phyloP scores from a whole-genome alignment of 2,329 filamentous ascomycete species.

The Epicoccum sorghinum region DNA sequence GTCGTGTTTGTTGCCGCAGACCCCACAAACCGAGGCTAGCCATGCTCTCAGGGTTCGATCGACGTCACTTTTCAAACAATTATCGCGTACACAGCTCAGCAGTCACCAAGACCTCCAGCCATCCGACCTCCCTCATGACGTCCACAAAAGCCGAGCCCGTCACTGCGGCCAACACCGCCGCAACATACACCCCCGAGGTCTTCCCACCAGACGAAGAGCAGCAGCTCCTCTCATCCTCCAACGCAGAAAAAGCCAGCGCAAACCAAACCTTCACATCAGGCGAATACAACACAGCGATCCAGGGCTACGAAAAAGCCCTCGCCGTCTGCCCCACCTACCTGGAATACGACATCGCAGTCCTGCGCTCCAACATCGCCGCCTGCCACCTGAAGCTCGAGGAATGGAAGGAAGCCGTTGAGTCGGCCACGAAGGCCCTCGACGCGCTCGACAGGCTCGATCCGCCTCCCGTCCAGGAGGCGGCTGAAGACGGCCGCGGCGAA shows the following conservation, averaged over 20 bases:
- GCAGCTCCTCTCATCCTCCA: slow-evolving; percentile 72
- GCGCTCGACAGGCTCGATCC: slow-evolving; percentile 69
- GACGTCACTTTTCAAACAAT: slow-evolving; percentile 33
- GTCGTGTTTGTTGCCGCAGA: background rate
- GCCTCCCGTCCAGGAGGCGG: slow-evolving; percentile 28
- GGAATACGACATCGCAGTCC: slow-evolving; percentile 84
- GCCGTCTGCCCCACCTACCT: slow-evolving; percentile 81
- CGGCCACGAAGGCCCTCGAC: slow-evolving; percentile 75
- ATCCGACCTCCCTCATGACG: slow-evolving; percentile 10
- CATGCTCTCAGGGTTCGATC: slow-evolving; percentile 17
- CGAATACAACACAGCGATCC: slow-evolving; percentile 77
- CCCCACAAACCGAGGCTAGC: slow-evolving; percentile 28
- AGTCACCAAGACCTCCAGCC: too few relatives aligned
- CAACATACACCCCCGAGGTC: slow-evolving; percentile 28
- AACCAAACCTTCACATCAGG: slow-evolving; percentile 78
- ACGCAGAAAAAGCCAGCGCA: slow-evolving; percentile 73
- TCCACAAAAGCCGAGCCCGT: slow-evolving; percentile 6
- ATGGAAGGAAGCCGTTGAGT: slow-evolving; percentile 81
- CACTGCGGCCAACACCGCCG: slow-evolving; percentile 6
- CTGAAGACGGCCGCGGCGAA: slow-evolving; percentile 55
- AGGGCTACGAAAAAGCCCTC: slow-evolving; percentile 81
- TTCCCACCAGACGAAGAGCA: slow-evolving; percentile 43
- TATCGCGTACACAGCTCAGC: background rate
- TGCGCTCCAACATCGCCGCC: slow-evolving; percentile 87
- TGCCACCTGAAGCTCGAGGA: slow-evolving; percentile 84